Evolutionary conservation across 805 yeast genomes (phyloP).

Genomic region (Scheffersomyces stipitis): DNA sequence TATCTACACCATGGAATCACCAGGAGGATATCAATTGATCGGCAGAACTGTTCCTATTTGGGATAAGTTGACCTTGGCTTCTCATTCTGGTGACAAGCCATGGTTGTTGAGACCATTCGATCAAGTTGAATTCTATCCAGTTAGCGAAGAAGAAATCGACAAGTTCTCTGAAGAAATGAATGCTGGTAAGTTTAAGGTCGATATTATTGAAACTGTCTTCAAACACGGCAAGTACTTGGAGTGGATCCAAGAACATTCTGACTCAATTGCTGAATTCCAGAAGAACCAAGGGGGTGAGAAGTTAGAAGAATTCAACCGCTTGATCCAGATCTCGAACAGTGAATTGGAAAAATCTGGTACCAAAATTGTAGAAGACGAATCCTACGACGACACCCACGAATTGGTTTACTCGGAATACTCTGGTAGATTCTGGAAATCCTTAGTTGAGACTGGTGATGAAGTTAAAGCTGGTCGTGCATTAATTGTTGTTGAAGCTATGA

Average conservation of each 20-base stretch:
- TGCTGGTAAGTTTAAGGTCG: slow-evolving; percentile 77
- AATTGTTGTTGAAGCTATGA: slow-evolving; percentile 95
- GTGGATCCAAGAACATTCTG: slow-evolving; percentile 75
- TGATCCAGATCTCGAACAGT: slow-evolving; percentile 78
- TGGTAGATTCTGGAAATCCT: slow-evolving; percentile 96
- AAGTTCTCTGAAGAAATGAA: slow-evolving; percentile 66
- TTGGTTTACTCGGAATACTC: slow-evolving; percentile 90
- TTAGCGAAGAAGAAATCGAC: slow-evolving; percentile 80
- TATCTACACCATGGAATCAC: slow-evolving; percentile 96
- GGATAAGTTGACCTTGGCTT: slow-evolving; percentile 86
- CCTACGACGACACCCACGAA: slow-evolving; percentile 75
- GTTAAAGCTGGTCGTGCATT: slow-evolving; percentile 77
- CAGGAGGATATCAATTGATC: slow-evolving; percentile 96
- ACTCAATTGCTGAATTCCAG: slow-evolving; percentile 69
- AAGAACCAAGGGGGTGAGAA: slow-evolving; percentile 74
- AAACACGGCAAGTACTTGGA: slow-evolving; percentile 75
- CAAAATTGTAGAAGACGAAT: slow-evolving; percentile 46
- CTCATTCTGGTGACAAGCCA: slow-evolving; percentile 59
- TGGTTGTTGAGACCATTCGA: slow-evolving; percentile 94
- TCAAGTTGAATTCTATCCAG: slow-evolving; percentile 93
- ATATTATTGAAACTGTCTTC: slow-evolving; percentile 73
- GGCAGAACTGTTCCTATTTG: slow-evolving; percentile 97
- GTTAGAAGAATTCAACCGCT: slow-evolving; percentile 77
- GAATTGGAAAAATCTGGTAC: slow-evolving; percentile 61
- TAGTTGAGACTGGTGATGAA: slow-evolving; percentile 73